Evolutionary conservation across 140 eudicot genomes (phyloP), one percentile per base, ranked within the genome.

Genomic region (Anethum foeniculum): DNA sequence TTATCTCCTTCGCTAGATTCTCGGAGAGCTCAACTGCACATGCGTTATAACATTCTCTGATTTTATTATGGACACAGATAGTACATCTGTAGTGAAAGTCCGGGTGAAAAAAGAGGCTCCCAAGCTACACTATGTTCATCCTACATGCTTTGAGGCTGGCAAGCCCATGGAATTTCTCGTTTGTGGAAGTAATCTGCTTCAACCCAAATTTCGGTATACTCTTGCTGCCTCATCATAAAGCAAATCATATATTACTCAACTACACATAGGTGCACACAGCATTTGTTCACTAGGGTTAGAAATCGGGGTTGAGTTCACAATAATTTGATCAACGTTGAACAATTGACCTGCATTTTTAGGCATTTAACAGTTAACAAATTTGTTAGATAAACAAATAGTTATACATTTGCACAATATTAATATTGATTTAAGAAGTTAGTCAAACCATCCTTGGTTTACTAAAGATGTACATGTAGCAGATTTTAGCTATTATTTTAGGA

Each of bases 71-170:
- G 85, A 71, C 80, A 77, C 90, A 90, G 96, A 90, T 85, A 96
- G 94, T 85, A 80, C 85, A 41, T 90, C 96, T 3, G 91, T 94
- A 75, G 77, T 88, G 77, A 85, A 87, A 83, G 78, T 88, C 58
- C 87, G 84, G 84, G 84, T 82, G 71, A 85, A 74, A 38, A 86
- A 72, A 73, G 88, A 65, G 52, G 80, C 90, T 74, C 98, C 98
- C 28, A 89, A 85, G 85, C 97, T 94, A 84, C 96, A 92, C 79
- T 94, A 85, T 79, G 85, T 92, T 52, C 86, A 90, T 73, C 98
- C 98, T 84, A 79, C 90, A 30, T 92, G 87, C 79, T 92, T 94
- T 86, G 98, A 92, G 90, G 98, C 97, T 74, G 98, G 98, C 58
- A 90, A 87, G 84, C 96, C 98, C 67, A 89, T 94, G 84, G 90